Base-by-base conservation (phyloP, 768 basidiomycete species). In the Kockovaella imperatae region DNA sequence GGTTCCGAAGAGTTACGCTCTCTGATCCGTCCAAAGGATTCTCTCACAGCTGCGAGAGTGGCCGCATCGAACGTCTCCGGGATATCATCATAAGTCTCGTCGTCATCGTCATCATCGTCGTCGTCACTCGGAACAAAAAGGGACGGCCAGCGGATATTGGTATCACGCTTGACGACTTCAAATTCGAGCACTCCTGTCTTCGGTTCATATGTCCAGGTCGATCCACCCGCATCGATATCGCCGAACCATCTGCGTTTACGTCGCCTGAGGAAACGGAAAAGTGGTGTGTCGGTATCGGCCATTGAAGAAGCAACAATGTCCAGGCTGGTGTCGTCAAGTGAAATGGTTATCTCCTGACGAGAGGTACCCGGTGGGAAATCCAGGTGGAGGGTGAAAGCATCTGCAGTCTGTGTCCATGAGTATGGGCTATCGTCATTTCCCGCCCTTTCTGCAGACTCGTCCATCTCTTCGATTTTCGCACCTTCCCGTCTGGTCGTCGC, bases 191-290 rank as follows among this genome's bases (percentile, higher is more conserved):
- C 53, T 1, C 85, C 85, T 6, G 42, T 45, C 0, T 42, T 14
- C 15, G 81, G 77, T 59, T 95, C 89, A 79, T 84, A 93, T 4
- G 87, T 91, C 90, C 89, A 99, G 60, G 86, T 81, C 62, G 86
- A 86, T n/a, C 83, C 77, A 2, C 82, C 78, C 1, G 84, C 73
- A 44, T 80, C 79, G 54, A 99, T 83, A 8, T 74, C 72, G n/a
- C n/a, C n/a, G n/a, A n/a, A n/a, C n/a, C n/a, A n/a, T n/a, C n/a
- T n/a, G n/a, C n/a, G n/a, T n/a, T n/a, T n/a, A n/a, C n/a, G n/a
- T n/a, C n/a, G n/a, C n/a, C n/a, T n/a, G n/a, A n/a, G n/a, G n/a
- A n/a, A n/a, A n/a, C n/a, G n/a, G n/a, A n/a, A n/a, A n/a, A n/a
- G n/a, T n/a, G n/a, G n/a, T n/a, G n/a, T n/a, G n/a, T n/a, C n/a